Evolutionary conservation across 306 rosid genomes (phyloP).

Genomic region (Dalbergia cochinchinensis): DNA sequence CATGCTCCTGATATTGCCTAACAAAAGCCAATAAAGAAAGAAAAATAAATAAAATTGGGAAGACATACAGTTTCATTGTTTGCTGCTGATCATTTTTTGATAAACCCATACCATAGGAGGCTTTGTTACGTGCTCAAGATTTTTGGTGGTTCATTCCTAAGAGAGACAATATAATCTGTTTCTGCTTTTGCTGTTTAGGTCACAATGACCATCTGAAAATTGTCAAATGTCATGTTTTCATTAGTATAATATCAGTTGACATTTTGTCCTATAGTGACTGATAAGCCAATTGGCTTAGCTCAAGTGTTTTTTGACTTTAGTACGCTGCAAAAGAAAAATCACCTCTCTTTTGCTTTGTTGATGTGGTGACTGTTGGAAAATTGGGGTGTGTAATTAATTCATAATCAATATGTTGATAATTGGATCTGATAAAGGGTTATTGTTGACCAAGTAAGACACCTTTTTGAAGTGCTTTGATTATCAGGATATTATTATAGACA

Average conservation of each 20-base stretch:
- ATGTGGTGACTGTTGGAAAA: constrained; percentile 39
- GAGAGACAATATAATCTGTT: background rate
- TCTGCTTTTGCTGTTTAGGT: constrained; percentile 30
- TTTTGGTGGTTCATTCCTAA: constrained; percentile 29
- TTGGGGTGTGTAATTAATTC: constrained; percentile 9
- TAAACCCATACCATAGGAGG: constrained; percentile 21
- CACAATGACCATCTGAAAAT: constrained; percentile 15
- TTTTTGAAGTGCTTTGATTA: constrained; percentile 21
- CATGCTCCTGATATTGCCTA: constrained; percentile 23
- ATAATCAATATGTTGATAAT: constrained; percentile 20
- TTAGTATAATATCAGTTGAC: constrained; percentile 6
- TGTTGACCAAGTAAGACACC: constrained; percentile 28
- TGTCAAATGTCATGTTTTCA: constrained; percentile 11
- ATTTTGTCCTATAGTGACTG: constrained; percentile 25
- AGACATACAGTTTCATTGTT: constrained; percentile 36
- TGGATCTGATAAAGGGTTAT: constrained; percentile 15
- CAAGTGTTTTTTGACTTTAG: constrained; percentile 18
- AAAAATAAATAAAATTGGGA: constrained; percentile 8
- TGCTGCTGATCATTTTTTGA: constrained; percentile 35
- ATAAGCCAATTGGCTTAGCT: constrained; percentile 20
- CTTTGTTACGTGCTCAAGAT: background rate
- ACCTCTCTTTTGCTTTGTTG: constrained; percentile 34
- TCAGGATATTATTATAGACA: too few species aligned
- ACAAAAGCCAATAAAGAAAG: constrained; percentile 24
- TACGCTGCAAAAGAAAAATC: background rate